Percentiles rank a stretch among this genome's conserved stretches.
Evolutionary conservation across 2,329 filamentous ascomycete genomes (phyloP).

Genomic region (Aphanocladium album): DNA sequence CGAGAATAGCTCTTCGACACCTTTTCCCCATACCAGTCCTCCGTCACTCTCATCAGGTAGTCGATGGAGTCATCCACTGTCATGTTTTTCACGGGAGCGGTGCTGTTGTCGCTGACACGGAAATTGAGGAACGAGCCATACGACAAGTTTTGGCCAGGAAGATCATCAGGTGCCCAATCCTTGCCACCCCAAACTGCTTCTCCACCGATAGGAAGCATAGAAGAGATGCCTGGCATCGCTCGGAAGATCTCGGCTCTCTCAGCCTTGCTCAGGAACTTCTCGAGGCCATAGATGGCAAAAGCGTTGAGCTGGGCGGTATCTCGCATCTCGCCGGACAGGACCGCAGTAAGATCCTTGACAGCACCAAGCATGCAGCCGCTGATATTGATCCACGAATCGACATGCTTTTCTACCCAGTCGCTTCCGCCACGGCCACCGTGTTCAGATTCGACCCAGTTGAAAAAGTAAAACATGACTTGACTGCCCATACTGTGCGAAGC

Average conservation of each 20-base stretch:
- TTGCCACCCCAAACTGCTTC: conserved; percentile 91
- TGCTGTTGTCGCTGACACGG: conserved; percentile 57
- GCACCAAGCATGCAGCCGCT: conserved; percentile 97
- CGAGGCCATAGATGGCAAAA: conserved; percentile 92
- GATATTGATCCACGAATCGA: conserved; percentile 97
- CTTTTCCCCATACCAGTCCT: conserved; percentile 78
- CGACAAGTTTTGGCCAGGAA: conserved; percentile 63
- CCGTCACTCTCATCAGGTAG: conserved; percentile 72
- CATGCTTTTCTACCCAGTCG: conserved; percentile 82
- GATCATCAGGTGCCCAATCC: conserved; percentile 83
- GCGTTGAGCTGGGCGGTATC: conserved; percentile 95
- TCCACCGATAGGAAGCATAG: conserved; percentile 93
- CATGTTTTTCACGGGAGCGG: conserved; percentile 66
- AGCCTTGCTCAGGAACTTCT: conserved; percentile 87
- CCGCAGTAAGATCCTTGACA: conserved; percentile 81
- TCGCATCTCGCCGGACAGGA: conserved; percentile 95
- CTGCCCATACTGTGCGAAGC: conserved; percentile 97
- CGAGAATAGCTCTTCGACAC: conserved; percentile 76
- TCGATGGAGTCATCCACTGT: conserved; percentile 73
- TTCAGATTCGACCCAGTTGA: conserved; percentile 74
- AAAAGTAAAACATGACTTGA: conserved; percentile 82
- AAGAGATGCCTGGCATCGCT: conserved; percentile 93
- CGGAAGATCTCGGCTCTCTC: conserved; percentile 92
- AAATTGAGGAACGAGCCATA: conserved; percentile 87
- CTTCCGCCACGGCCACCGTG: conserved; percentile 75